Percentiles rank a stretch among this genome's conserved stretches.
These are phyloP conservation scores for Zymoseptoria crescenta DNA, from an alignment of 2,329 filamentous ascomycete genomes.

Conservation along the genomic window DNA sequence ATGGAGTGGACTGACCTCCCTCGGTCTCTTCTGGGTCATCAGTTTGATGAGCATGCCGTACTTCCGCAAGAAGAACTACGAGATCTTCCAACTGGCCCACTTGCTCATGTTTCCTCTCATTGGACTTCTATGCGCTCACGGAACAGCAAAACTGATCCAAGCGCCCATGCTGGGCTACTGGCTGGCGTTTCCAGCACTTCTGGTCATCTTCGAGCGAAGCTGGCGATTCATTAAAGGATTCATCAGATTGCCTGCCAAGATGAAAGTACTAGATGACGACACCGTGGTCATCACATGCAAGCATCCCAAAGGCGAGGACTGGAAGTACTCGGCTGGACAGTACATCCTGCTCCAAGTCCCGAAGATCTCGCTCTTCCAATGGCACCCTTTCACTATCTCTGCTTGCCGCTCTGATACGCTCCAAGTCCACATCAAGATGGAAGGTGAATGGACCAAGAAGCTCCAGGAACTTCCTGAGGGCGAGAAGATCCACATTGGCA, in stretches of 20 bases:
- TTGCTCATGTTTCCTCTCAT: constrained; percentile 53
- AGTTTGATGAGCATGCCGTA: constrained; percentile 44
- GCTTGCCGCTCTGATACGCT: constrained; percentile 45
- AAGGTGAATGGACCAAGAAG: constrained; percentile 49
- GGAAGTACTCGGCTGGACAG: constrained; percentile 50
- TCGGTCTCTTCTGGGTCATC: constrained; percentile 46
- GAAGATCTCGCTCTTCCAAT: constrained; percentile 46
- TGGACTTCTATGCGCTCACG: constrained; percentile 49
- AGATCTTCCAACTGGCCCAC: constrained; percentile 51
- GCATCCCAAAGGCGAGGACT: constrained; percentile 43
- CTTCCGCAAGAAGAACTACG: constrained; percentile 46
- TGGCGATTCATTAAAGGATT: constrained; percentile 44
- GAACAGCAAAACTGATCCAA: constrained; percentile 44
- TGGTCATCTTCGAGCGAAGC: constrained; percentile 44
- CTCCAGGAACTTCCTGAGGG: constrained; percentile 37
- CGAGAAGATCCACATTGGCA: constrained; percentile 42
- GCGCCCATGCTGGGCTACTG: constrained; percentile 52
- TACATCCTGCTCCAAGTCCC: constrained; percentile 52
- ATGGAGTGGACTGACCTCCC: constrained; percentile 43
- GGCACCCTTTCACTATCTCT: constrained; percentile 54
- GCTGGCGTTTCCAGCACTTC: constrained; percentile 46
- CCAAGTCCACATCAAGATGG: constrained; percentile 51
- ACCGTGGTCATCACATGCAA: constrained; percentile 45
- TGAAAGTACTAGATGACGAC: constrained; percentile 46
- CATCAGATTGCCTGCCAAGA: constrained; percentile 40